Evolutionary conservation across 1,284 basidiomycete species (phyloP), one percentile per base, ranked within the genome.

Genomic region (Salmacisia buchloeana): DNA sequence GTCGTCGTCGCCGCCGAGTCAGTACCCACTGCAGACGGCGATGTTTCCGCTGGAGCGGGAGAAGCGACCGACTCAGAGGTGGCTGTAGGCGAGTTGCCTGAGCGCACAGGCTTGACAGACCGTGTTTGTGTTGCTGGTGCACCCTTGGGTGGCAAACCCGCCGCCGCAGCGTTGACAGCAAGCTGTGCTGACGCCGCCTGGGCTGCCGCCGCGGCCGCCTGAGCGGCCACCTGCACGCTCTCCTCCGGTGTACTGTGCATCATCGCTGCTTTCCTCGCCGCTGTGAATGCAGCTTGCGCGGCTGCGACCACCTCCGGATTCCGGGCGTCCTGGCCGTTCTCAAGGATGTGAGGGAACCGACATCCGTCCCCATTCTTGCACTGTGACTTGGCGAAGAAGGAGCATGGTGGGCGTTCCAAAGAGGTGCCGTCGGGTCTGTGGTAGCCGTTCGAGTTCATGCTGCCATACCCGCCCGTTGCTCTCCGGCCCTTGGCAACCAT

Each of bases 281-380:
- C 49, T 18, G 31, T 54, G 49, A 54, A 54, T 54, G 49, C 49
- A n/a, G 49, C 49, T n/a, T 54, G 49, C 7, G 49, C 49, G 21
- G 49, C 49, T 3, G 49, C 49, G 49, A 54, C 49, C 0, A 54
- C 49, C 49, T 57, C 34, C 34, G 61, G 61, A 15, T 35, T 57
- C 5, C 76, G 70, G 10, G 71, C 73, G 49, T 79, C 76, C 36
- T 75, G 72, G 58, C 77, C 77, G 57, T 79, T 76, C 1, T 76
- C 69, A 3, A 79, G 68, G 36, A 77, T 71, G 65, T 79, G 77
- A 3, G 77, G 77, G 71, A 78, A 79, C 33, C 70, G 72, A 64
- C 77, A 79, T 31, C 78, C 75, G 49, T 77, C 74, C 25, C 70
- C 72, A 49, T 76, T 75, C 62, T 70, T 71, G 70, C 77, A 79